Evolutionary conservation across 345 rosid species (phyloP).

Genomic region (Murraya paniculata): DNA sequence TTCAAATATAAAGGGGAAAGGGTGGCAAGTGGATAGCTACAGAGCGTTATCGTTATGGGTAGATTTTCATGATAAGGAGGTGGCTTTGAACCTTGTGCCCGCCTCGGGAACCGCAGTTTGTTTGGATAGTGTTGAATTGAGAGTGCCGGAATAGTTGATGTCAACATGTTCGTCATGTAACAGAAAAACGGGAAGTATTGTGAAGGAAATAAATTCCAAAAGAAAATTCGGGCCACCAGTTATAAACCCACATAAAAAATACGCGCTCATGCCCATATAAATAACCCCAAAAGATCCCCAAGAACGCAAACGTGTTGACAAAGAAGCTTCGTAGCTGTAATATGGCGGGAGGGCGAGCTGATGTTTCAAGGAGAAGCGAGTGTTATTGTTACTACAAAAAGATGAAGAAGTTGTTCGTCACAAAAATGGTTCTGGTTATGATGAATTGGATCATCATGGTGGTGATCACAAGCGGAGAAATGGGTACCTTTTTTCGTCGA

Average conservation of each 20-base stretch:
- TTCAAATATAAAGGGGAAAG: conserved; percentile 10
- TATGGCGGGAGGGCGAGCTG: conserved; percentile 72
- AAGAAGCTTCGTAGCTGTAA: conserved; percentile 5
- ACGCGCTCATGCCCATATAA: not conserved
- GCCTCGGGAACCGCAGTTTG: conserved; percentile 25
- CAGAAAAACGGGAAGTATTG: not conserved
- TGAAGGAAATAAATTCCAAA: not conserved
- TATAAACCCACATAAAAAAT: not conserved
- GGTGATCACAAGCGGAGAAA: not conserved
- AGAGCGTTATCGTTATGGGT: conserved; percentile 23
- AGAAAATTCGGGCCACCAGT: not conserved
- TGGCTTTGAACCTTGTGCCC: conserved; percentile 24
- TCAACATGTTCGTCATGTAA: not conserved
- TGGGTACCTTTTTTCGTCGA: not conserved
- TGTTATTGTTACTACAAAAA: conserved; percentile 12
- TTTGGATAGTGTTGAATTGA: not conserved
- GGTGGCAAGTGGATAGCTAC: conserved; percentile 21
- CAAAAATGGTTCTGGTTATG: conserved; percentile 25
- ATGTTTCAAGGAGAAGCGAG: conserved; percentile 47
- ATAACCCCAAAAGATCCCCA: not conserved
- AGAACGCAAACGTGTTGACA: not conserved
- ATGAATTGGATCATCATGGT: conserved; percentile 6
- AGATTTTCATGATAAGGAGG: not conserved
- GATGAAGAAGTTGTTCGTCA: conserved; percentile 17
- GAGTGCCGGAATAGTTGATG: no score